Base-by-base conservation (phyloP, 495 filamentous ascomycete genomes). In the Hypoxylon fuscum region DNA sequence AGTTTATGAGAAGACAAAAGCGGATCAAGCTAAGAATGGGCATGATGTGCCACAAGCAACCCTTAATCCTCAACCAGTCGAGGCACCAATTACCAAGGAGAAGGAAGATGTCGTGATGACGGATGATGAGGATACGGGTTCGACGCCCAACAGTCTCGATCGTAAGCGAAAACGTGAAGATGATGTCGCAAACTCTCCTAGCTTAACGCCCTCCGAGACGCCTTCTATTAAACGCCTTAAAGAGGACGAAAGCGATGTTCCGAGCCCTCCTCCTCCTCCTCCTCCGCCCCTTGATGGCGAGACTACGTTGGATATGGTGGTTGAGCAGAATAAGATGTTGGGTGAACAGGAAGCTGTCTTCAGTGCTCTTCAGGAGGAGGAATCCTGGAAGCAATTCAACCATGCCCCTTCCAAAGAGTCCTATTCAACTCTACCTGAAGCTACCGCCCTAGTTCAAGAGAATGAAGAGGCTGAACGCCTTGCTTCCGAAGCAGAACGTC, bases 121-220 rank as follows among this genome's bases (percentile, higher is more conserved):
- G 4, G 86, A 88, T 41, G 80, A 86, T 29, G 87, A 88, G 54
- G 73, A 73, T 2, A 69, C 73, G 44, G 52, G 63, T 18, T 66
- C 69, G 60, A 70, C 72, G 15, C 75, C 77, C 11, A 57, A 62
- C 8, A 63, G 77, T 43, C 25, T 63, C 55, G 76, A 80, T 22
- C 75, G 84, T 18, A 92, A 92, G 74, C 83, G 89, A 12, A 90
- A 90, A 73, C 78, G 86, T 29, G 78, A 81, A 18, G 67, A 79
- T n/a, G 74, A 74, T 15, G 65, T 64, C 7, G 66, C 59, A 10
- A 73, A 55, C 12, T 73, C 73, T 29, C 71, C 65, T 1, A 66
- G 68, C 11, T 54, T 69, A 29, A 73, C 76, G 1, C 66, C 75
- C 4, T 77, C 79, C 22, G 83, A 82, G 59, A 74, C 73, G 0